A percentile compares a stretch with the other conserved stretches of the same genome.
These are phyloP conservation scores for Ceratocystis papillata DNA, from an alignment of 2,329 filamentous ascomycete species.

Conservation along the genomic window DNA sequence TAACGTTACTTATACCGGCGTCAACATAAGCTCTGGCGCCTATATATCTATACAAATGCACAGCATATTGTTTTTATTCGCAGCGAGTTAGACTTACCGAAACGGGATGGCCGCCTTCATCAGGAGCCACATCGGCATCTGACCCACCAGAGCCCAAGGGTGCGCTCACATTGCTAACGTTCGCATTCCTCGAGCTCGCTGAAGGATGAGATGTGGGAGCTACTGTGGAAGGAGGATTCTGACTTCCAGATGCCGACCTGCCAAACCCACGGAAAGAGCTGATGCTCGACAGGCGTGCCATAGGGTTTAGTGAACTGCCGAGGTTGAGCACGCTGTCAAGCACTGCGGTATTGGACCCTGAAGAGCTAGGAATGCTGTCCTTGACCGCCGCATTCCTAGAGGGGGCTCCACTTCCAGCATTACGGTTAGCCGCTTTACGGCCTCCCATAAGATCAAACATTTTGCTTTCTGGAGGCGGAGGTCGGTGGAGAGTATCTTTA, in stretches of 20 bases:
- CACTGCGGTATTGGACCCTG: conserved; percentile 45
- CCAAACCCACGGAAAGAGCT: conserved; percentile 67
- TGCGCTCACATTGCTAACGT: background rate
- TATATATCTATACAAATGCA: too few species aligned
- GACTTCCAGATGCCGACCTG: conserved; percentile 35
- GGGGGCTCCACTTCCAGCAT: conserved; percentile 51
- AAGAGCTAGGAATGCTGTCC: conserved; percentile 29
- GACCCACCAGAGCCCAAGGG: background rate
- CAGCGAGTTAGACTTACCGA: conserved; percentile 37
- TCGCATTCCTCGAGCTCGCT: background rate
- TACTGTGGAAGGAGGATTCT: conserved; percentile 24
- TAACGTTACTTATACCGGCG: conserved; percentile 1
- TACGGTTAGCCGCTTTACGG: conserved; percentile 34
- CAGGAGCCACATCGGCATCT: background rate
- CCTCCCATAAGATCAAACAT: conserved; percentile 62
- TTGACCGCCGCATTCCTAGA: conserved; percentile 38
- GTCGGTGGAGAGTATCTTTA: conserved; percentile 25
- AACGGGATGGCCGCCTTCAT: conserved; percentile 46
- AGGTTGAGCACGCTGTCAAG: conserved; percentile 75
- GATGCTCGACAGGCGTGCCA: conserved; percentile 66
- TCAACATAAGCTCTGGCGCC: too few species aligned
- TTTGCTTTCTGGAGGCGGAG: conserved; percentile 45
- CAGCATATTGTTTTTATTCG: too few species aligned
- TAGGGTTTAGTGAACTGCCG: conserved; percentile 64
- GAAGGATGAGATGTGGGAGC: background rate